These are phyloP conservation scores for Combretum micranthum DNA, from an alignment of 345 rosid genomes.

Conservation along the genomic window DNA sequence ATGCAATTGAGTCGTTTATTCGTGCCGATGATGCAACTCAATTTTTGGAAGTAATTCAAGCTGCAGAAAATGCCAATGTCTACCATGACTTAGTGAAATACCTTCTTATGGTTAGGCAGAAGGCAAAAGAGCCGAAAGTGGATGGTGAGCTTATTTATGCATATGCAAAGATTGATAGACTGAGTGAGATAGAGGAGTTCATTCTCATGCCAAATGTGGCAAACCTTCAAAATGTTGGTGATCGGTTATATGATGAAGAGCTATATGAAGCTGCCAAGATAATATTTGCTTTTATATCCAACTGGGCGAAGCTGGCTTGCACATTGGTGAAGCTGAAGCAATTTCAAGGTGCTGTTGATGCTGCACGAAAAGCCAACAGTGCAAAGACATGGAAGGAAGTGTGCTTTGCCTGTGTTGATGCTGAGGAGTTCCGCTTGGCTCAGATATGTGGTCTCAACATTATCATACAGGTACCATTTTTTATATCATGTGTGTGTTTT, in stretches of 20 bases:
- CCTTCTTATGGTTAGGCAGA: constrained; percentile 97
- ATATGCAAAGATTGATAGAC: constrained; percentile 92
- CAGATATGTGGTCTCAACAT: constrained; percentile 97
- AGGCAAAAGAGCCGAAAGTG: constrained; percentile 91
- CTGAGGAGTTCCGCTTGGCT: constrained; percentile 96
- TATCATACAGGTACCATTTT: constrained; percentile 66
- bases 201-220: constrained; percentile 99
- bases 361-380: constrained; percentile 97
- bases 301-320: constrained; percentile 97
- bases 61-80: constrained; percentile 47
- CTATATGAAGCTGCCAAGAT: constrained; percentile 96
- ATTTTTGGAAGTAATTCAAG: constrained; percentile 39
- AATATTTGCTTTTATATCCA: constrained; percentile 86
- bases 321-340: constrained; percentile 91
- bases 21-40: constrained; percentile 64
- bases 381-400: constrained; percentile 99
- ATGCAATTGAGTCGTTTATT: constrained; percentile 92
- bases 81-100: constrained; percentile 92
- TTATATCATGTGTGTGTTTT: background rate
- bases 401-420: constrained; percentile 99
- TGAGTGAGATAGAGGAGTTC: constrained; percentile 87
- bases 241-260: constrained; percentile 78
- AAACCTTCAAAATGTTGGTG: constrained; percentile 89
- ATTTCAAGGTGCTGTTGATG: constrained; percentile 98
- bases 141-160: constrained; percentile 93